Conservation (phyloP, 441 rosid genomes). For the Erodium trifolium region DNA sequence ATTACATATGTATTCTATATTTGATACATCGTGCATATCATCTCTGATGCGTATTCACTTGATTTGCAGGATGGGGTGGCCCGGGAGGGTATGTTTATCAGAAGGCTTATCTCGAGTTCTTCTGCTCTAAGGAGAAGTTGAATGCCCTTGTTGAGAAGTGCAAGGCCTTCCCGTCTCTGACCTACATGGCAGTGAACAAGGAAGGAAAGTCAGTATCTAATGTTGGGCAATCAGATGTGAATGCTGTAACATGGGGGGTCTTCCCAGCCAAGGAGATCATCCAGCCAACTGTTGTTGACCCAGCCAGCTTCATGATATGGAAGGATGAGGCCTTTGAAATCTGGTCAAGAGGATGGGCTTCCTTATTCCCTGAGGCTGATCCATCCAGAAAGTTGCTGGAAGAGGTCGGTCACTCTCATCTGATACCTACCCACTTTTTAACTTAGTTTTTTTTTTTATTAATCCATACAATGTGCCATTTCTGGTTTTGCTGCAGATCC, state of each 20-base stretch:
- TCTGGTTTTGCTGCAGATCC: slow-evolving; percentile 45
- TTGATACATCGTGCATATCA: too few species aligned
- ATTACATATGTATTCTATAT: too few species aligned
- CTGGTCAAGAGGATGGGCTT: slow-evolving; percentile 85
- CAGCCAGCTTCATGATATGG: slow-evolving; percentile 81
- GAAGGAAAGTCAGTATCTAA: slow-evolving; percentile 56
- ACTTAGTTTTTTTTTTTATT: neutral
- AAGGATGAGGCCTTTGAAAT: slow-evolving; percentile 95
- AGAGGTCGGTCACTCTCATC: slow-evolving; percentile 38
- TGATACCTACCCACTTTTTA: too few species aligned
- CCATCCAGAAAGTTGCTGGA: slow-evolving; percentile 56
- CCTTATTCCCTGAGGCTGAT: slow-evolving; percentile 64
- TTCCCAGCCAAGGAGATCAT: slow-evolving; percentile 82
- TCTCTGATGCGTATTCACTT: too few species aligned
- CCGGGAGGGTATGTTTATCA: slow-evolving; percentile 90
- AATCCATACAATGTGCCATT: neutral
- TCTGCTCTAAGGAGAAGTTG: slow-evolving; percentile 73
- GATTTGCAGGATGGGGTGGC: slow-evolving; percentile 88
- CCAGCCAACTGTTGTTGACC: slow-evolving; percentile 93
- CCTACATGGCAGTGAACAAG: slow-evolving; percentile 64
- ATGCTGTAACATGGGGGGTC: slow-evolving; percentile 95
- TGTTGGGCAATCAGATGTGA: slow-evolving; percentile 39
- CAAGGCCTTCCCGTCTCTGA: slow-evolving; percentile 48
- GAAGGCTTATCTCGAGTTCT: slow-evolving; percentile 89
- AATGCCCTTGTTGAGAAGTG: slow-evolving; percentile 52